These are phyloP conservation scores for Ambrosia hybrid DNA, from an alignment of 140 eudicot species.

Conservation along the genomic window DNA sequence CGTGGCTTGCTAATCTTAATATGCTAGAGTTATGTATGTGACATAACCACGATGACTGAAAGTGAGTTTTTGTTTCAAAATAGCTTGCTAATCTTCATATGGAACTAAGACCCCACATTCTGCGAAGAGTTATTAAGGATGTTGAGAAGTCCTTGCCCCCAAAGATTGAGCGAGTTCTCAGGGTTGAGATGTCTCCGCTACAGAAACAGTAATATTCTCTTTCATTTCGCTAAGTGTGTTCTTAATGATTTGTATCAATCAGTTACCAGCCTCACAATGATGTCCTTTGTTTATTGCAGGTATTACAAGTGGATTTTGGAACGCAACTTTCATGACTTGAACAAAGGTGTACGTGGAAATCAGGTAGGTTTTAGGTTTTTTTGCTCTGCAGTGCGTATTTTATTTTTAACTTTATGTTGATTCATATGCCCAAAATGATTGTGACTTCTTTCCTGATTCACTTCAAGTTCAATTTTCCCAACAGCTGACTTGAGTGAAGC, in stretches of 20 bases:
- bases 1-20: not conserved
- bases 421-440: not conserved
- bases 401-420: not conserved
- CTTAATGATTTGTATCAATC: not conserved
- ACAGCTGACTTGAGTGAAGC: not conserved
- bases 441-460: not conserved
- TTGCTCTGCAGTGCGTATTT: not conserved
- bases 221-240: not conserved
- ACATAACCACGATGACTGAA: not conserved
- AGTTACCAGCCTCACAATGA: not conserved
- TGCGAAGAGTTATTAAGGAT: constrained; percentile 94
- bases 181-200: constrained; percentile 99
- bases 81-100: constrained; percentile 98
- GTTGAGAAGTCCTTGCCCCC: constrained; percentile 99
- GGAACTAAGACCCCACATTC: constrained; percentile 97
- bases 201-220: constrained; percentile 74
- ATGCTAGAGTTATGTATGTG: not conserved
- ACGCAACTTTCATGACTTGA: constrained; percentile 95
- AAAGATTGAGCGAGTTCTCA: constrained; percentile 90
- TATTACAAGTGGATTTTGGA: constrained; percentile 99
- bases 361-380: constrained; percentile 51
- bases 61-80: not conserved
- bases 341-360: constrained; percentile 98
- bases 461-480: not conserved
- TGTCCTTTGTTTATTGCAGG: constrained; percentile 35